phyloP scores from a whole-genome alignment of 1,139 yeast genomes.

The Scheffersomyces lignicola region DNA sequence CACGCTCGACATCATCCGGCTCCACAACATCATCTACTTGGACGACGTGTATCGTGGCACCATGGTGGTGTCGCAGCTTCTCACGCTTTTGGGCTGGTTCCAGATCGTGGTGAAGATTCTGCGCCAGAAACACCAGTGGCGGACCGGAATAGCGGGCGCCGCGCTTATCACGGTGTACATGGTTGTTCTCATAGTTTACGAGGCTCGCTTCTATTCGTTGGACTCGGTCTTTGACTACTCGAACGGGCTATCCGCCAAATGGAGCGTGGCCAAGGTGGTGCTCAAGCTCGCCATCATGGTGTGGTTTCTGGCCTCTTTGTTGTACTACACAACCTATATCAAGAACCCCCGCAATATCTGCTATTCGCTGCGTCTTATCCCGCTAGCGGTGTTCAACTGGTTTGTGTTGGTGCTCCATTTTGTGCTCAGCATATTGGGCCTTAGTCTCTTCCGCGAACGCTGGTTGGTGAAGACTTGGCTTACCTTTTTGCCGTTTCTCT shows the following conservation, averaged over 20 bases:
- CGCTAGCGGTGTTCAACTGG: slow-evolving; percentile 44
- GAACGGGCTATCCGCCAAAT: slow-evolving; percentile 14
- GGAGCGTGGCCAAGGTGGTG: slow-evolving; percentile 24
- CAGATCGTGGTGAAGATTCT: slow-evolving; percentile 33
- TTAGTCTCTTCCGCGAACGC: slow-evolving; percentile 23
- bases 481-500: slow-evolving; percentile 31
- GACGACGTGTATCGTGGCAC: slow-evolving; percentile 29
- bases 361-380: slow-evolving; percentile 37
- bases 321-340: slow-evolving; percentile 27
- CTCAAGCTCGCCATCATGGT: slow-evolving; percentile 24
- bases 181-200: slow-evolving; percentile 17
- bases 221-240: slow-evolving; percentile 7
- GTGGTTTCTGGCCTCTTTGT: slow-evolving; percentile 28
- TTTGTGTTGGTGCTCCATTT: slow-evolving; percentile 28
- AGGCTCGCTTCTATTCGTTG: slow-evolving; percentile 12
- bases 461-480: slow-evolving; percentile 45
- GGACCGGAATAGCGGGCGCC: slow-evolving; percentile 18
- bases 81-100: slow-evolving; percentile 41
- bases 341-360: slow-evolving; percentile 34
- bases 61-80: slow-evolving; percentile 29
- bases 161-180: slow-evolving; percentile 21
- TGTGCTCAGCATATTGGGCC: slow-evolving; percentile 27
- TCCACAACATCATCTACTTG: slow-evolving; percentile 30
- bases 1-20: slow-evolving; percentile 34
- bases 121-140: slow-evolving; percentile 20